Evolutionary conservation across 2,329 filamentous ascomycete genomes (phyloP).

Genomic region (Aspergillus intermedius): DNA sequence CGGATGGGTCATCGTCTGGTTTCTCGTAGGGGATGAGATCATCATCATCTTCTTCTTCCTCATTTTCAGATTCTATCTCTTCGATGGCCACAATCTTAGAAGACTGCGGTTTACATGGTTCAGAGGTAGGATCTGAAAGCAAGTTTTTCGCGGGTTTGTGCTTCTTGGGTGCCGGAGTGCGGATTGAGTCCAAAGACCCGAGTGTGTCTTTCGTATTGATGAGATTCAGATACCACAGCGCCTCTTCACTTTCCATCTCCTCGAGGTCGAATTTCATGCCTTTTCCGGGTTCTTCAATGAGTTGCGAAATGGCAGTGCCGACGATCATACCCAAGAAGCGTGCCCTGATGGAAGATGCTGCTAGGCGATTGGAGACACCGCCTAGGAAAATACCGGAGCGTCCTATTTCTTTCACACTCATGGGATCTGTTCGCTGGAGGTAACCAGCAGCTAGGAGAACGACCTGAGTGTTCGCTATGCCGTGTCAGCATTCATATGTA

Average conservation of each 20-base stretch:
- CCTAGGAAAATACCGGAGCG: conserved; percentile 68
- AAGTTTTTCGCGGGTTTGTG: conserved; percentile 3
- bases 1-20: conserved; percentile 80
- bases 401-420: conserved; percentile 62
- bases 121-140: conserved; percentile 4
- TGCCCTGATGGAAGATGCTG: conserved; percentile 65
- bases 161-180: conserved; percentile 12
- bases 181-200: conserved; percentile 52
- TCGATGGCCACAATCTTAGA: conserved; percentile 50
- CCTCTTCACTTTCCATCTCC: conserved; percentile 67
- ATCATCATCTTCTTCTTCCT: conserved; percentile 62
- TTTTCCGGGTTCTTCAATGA: conserved; percentile 62
- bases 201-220: conserved; percentile 56
- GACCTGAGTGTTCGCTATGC: conserved; percentile 68
- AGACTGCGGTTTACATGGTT: conserved; percentile 13
- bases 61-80: conserved; percentile 53
- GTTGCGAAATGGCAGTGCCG: conserved; percentile 62
- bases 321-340: conserved; percentile 84
- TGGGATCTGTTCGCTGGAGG: conserved; percentile 58
- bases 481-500: conserved; percentile 14
- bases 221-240: conserved; percentile 66
- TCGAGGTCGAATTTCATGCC: conserved; percentile 78
- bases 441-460: conserved; percentile 73
- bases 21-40: conserved; percentile 55
- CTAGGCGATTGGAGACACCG: conserved; percentile 77